phyloP scores from a whole-genome alignment of 164 flowering plant genomes.

The Chimonanthus salicifolius region DNA sequence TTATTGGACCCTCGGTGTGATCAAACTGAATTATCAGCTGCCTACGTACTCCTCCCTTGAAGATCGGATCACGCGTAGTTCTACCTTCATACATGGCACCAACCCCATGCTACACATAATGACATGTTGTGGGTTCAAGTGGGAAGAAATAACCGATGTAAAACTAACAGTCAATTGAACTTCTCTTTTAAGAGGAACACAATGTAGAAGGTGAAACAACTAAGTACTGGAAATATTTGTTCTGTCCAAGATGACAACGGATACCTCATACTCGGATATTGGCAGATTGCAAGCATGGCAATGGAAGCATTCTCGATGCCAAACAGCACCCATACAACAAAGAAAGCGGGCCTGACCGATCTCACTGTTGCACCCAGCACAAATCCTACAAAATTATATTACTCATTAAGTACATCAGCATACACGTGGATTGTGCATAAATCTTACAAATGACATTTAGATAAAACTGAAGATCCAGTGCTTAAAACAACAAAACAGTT shows the following conservation, averaged over 20 bases:
- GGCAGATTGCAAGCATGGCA: conserved; percentile 79
- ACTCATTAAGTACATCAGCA: conserved; percentile 2
- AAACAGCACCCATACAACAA: conserved; percentile 83
- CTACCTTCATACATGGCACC: no score
- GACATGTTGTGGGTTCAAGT: no score
- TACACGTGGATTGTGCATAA: neutral
- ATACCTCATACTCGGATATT: conserved; percentile 87
- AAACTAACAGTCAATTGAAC: neutral
- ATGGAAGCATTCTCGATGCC: conserved; percentile 97
- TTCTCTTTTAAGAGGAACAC: neutral
- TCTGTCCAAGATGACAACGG: neutral
- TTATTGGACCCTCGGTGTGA: no score
- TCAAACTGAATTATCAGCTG: no score
- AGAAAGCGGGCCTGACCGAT: conserved; percentile 86
- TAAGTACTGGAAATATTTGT: neutral
- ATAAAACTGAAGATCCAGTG: no score
- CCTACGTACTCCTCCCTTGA: no score
- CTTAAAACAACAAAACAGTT: no score
- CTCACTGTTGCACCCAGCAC: conserved; percentile 84
- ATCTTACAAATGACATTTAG: neutral
- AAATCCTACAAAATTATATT: conserved; percentile 37
- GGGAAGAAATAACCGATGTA: conserved; percentile 9
- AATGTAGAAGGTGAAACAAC: neutral
- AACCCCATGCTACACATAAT: no score
- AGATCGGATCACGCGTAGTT: no score